These are phyloP conservation scores for Aspergillus carbonarius DNA, from an alignment of 2,329 filamentous ascomycete genomes.

Conservation along the genomic window DNA sequence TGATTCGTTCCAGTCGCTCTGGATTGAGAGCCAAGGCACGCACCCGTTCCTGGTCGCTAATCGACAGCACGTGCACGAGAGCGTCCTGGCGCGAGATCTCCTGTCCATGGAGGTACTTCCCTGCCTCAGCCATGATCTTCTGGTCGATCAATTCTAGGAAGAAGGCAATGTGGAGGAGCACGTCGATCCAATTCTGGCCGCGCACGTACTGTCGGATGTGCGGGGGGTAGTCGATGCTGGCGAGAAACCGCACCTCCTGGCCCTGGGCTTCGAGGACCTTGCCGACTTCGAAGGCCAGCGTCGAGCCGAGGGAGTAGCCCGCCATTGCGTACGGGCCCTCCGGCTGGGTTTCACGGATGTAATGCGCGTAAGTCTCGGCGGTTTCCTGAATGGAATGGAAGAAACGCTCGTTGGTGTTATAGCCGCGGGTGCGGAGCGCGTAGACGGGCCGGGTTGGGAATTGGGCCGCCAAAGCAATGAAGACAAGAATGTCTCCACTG, in stretches of 20 bases:
- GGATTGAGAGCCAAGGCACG: background rate
- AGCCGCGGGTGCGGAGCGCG: conserved; percentile 45
- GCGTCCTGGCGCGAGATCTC: background rate
- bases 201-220: conserved; percentile 5
- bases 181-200: conserved; percentile 3
- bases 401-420: conserved; percentile 20
- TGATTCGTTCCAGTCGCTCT: background rate
- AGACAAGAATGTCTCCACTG: conserved; percentile 38
- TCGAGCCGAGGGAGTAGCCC: conserved; percentile 51
- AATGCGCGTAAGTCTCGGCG: conserved; percentile 38
- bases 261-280: conserved; percentile 43
- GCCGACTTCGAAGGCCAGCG: conserved; percentile 50
- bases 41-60: background rate
- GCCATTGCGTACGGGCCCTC: conserved; percentile 51
- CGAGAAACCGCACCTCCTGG: conserved; percentile 39
- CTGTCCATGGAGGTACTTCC: background rate
- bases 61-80: background rate
- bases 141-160: background rate
- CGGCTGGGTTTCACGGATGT: conserved; percentile 45
- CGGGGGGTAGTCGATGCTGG: conserved; percentile 5
- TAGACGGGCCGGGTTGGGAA: conserved; percentile 46
- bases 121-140: background rate
- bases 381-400: conserved; percentile 42
- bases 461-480: conserved; percentile 26
- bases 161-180: background rate